phyloP scores from a whole-genome alignment of 768 basidiomycete species.

The Russula sp. region DNA sequence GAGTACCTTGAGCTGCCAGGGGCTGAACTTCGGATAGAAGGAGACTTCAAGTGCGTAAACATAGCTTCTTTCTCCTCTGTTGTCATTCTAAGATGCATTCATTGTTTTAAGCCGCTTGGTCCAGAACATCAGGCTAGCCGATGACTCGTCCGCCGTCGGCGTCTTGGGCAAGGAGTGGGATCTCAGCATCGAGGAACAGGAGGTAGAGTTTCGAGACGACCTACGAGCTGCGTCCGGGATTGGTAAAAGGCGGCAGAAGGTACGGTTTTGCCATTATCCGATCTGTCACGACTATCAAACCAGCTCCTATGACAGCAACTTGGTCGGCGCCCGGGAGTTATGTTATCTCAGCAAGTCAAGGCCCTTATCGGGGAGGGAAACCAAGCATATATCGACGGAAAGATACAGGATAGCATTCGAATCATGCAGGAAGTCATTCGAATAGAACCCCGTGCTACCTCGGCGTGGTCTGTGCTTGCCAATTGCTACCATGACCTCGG shows the following conservation, averaged over 20 bases:
- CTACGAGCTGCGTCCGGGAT: slow-evolving; percentile 70
- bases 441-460: slow-evolving; percentile 78
- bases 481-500: slow-evolving; percentile 73
- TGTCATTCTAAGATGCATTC: neutral
- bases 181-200: slow-evolving; percentile 58
- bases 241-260: slow-evolving; percentile 43
- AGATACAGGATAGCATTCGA: slow-evolving; percentile 62
- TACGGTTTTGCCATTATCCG: slow-evolving; percentile 13
- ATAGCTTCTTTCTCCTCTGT: neutral
- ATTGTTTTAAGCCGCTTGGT: slow-evolving; percentile 52
- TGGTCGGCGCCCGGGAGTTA: slow-evolving; percentile 49
- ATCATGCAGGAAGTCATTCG: slow-evolving; percentile 90
- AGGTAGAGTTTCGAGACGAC: slow-evolving; percentile 68
- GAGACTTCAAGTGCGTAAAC: slow-evolving; percentile 44
- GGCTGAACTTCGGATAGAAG: slow-evolving; percentile 40
- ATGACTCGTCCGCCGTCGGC: slow-evolving; percentile 39
- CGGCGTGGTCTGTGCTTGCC: slow-evolving; percentile 86
- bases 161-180: slow-evolving; percentile 68
- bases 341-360: slow-evolving; percentile 63
- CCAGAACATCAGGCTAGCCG: slow-evolving; percentile 52
- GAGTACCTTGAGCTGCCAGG: slow-evolving; percentile 1
- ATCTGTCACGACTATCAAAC: neutral
- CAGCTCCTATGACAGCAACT: slow-evolving; percentile 19
- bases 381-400: slow-evolving; percentile 71
- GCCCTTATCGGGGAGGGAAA: slow-evolving; percentile 82